phyloP scores from a whole-genome alignment of 768 basidiomycete species.

The Boletales sp. region DNA sequence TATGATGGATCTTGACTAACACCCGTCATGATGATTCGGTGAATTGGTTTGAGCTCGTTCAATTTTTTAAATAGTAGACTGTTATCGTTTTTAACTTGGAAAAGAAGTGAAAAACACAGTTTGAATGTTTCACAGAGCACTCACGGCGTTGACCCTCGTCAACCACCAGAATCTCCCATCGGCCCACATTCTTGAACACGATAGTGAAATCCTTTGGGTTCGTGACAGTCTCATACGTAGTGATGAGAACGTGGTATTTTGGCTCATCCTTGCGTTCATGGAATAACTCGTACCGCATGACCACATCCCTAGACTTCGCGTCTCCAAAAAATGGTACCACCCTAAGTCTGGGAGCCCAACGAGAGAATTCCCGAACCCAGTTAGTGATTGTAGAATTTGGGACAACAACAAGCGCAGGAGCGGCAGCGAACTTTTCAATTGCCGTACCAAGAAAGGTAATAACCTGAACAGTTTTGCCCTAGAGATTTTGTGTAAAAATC shows the following conservation, averaged over 20 bases:
- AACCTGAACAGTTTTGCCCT: slow-evolving; percentile 94
- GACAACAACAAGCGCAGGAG: slow-evolving; percentile 86
- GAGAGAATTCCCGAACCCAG: slow-evolving; percentile 93
- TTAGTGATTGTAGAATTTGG: slow-evolving; percentile 96
- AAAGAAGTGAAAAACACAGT: slow-evolving; percentile 5
- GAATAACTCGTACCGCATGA: slow-evolving; percentile 78
- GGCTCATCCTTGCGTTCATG: slow-evolving; percentile 53
- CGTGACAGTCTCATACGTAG: slow-evolving; percentile 87
- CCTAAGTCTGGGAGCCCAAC: slow-evolving; percentile 60
- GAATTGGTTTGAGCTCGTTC: slow-evolving; percentile 71
- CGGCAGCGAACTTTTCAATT: slow-evolving; percentile 51
- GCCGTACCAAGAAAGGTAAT: slow-evolving; percentile 77
- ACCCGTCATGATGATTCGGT: slow-evolving; percentile 89
- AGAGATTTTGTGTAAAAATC: neutral
- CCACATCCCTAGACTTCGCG: slow-evolving; percentile 70
- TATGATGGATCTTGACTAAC: slow-evolving; percentile 36
- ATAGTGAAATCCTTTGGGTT: slow-evolving; percentile 62
- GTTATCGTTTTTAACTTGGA: slow-evolving; percentile 76
- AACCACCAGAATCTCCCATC: slow-evolving; percentile 92
- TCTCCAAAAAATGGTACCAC: slow-evolving; percentile 90
- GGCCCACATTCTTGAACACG: slow-evolving; percentile 76
- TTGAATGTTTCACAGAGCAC: slow-evolving; percentile 25
- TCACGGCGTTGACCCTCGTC: slow-evolving; percentile 91
- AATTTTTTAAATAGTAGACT: slow-evolving; percentile 80
- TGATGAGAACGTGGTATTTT: slow-evolving; percentile 87